Conservation (phyloP, 208 protist species). For the Tritrichomonas musculus region DNA sequence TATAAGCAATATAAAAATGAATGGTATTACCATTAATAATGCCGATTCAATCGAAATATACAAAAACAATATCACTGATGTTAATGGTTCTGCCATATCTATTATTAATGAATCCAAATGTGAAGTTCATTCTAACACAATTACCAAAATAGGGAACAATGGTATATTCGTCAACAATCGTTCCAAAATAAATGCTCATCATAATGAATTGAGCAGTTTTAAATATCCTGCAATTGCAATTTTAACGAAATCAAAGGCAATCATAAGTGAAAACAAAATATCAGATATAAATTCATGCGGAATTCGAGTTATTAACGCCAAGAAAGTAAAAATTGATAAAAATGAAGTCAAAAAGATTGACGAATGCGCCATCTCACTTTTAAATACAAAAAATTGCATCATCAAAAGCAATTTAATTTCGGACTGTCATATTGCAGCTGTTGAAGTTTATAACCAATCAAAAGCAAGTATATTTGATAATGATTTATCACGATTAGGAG, state of each 20-base stretch:
- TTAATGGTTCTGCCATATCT: background rate
- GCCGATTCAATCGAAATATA: background rate
- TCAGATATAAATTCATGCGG: background rate
- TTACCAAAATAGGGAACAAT: background rate
- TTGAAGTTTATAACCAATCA: background rate
- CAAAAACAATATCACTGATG: background rate
- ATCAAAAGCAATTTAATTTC: background rate
- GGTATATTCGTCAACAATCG: background rate
- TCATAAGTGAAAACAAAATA: background rate
- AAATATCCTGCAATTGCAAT: background rate
- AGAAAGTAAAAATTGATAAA: background rate
- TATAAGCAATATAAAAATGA: background rate
- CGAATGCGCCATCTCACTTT: background rate
- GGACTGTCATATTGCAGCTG: background rate
- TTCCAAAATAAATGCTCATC: background rate
- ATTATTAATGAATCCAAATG: background rate
- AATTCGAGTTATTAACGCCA: background rate
- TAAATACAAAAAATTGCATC: background rate
- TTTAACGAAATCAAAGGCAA: background rate
- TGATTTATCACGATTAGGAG: background rate
- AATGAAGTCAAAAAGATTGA: background rate
- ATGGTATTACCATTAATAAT: background rate
- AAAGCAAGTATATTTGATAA: background rate
- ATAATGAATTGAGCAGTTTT: background rate
- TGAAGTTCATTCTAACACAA: background rate